Percentiles rank a stretch among this genome's conserved stretches.
These are phyloP conservation scores for Rhizopogon salebrosus DNA, from an alignment of 768 basidiomycete genomes.

Conservation along the genomic window DNA sequence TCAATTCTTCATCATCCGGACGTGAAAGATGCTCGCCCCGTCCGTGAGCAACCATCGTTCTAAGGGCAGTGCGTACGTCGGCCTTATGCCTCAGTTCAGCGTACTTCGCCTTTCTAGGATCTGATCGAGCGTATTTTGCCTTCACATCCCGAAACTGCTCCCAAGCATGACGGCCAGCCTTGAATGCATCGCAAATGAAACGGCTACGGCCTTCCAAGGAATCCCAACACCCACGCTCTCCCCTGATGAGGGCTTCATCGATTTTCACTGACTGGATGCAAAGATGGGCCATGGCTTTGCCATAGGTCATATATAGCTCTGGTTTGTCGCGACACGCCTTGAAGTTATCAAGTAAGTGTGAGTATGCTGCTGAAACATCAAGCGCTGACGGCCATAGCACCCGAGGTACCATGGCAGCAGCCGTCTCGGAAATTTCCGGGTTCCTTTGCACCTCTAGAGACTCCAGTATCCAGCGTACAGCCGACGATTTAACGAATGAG, in stretches of 20 bases:
- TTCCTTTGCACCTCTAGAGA: constrained; percentile 14
- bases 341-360: too few relatives aligned
- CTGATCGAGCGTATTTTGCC: too few relatives aligned
- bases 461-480: constrained; percentile 14
- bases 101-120: neutral
- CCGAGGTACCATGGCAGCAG: neutral
- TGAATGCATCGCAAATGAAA: neutral
- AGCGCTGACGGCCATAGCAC: too few relatives aligned
- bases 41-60: neutral
- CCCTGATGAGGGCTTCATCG: too few relatives aligned
- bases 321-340: too few relatives aligned
- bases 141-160: too few relatives aligned
- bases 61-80: neutral
- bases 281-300: too few relatives aligned
- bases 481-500: neutral
- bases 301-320: too few relatives aligned
- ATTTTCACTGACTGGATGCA: neutral
- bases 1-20: neutral
- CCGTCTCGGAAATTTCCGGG: constrained; percentile 4
- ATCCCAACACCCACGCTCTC: neutral
- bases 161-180: neutral
- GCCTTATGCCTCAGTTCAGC: neutral
- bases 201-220: neutral
- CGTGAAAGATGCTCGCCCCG: neutral
- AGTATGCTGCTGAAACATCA: too few relatives aligned